Evolutionary conservation across 1,139 yeast genomes (phyloP).

Genomic region (Taphrina sp.): DNA sequence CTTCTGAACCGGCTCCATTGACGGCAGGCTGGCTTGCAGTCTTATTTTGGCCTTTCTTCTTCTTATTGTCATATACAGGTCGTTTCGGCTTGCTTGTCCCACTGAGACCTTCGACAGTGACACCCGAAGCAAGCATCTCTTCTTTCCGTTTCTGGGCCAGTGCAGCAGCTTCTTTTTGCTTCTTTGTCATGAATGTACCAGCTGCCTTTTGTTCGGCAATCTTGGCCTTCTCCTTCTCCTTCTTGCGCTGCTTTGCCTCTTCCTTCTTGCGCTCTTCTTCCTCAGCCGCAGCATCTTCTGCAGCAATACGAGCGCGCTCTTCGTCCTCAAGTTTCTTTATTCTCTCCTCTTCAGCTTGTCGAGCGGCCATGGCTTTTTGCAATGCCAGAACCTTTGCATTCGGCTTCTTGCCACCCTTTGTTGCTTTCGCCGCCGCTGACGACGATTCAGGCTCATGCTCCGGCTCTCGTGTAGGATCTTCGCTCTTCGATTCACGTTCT

Average conservation of each 20-base stretch:
- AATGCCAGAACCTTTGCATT: slow-evolving; percentile 47
- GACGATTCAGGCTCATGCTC: slow-evolving; percentile 34
- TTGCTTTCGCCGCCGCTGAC: slow-evolving; percentile 46
- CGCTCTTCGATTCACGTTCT: slow-evolving; percentile 41
- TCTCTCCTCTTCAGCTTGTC: slow-evolving; percentile 61
- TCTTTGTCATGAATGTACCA: slow-evolving; percentile 77
- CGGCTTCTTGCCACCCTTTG: slow-evolving; percentile 38
- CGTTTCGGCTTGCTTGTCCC: slow-evolving; percentile 46
- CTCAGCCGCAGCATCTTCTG: slow-evolving; percentile 57
- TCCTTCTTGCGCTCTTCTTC: slow-evolving; percentile 66
- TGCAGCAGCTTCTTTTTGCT: slow-evolving; percentile 90
- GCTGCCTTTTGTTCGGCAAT: slow-evolving; percentile 91
- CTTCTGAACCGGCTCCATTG: slow-evolving; percentile 9
- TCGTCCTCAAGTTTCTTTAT: slow-evolving; percentile 52
- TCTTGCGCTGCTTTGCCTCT: slow-evolving; percentile 66
- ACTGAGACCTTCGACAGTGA: slow-evolving; percentile 69
- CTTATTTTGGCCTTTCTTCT: slow-evolving; percentile 50
- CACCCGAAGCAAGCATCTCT: slow-evolving; percentile 72
- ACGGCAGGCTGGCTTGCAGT: slow-evolving; percentile 46
- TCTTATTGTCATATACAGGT: slow-evolving; percentile 71
- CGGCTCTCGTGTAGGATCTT: slow-evolving; percentile 37
- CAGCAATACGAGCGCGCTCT: slow-evolving; percentile 60
- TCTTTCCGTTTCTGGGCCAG: slow-evolving; percentile 85
- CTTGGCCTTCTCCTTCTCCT: slow-evolving; percentile 68
- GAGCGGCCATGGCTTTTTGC: slow-evolving; percentile 76